A percentile compares a stretch with the other conserved stretches of the same genome.
These are phyloP conservation scores for Pleodorina starrii DNA, from an alignment of 139 green algal species.

Conservation along the genomic window DNA sequence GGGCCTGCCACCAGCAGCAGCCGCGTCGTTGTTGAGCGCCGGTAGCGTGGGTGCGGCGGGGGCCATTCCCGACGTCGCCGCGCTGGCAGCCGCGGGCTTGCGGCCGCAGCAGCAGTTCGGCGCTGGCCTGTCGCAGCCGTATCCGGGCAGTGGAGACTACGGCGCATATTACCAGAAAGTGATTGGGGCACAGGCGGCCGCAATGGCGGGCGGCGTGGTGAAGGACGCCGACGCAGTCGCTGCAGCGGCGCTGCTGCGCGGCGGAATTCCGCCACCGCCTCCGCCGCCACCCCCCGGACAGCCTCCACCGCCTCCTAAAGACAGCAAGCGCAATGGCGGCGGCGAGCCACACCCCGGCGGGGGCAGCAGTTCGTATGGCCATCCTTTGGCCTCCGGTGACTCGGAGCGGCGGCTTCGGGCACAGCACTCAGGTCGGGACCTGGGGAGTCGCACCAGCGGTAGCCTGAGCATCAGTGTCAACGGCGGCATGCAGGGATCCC, in stretches of 20 bases:
- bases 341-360: neutral
- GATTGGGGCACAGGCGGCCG: constrained; percentile 52
- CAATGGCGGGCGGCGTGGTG: neutral
- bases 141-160: constrained; percentile 23
- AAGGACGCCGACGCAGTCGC: constrained; percentile 20
- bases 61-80: neutral
- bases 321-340: constrained; percentile 6
- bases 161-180: constrained; percentile 55
- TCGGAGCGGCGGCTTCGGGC: neutral
- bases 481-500: neutral
- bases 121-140: neutral
- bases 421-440: neutral
- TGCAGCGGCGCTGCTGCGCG: constrained; percentile 7
- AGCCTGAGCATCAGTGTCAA: neutral
- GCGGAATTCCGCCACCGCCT: constrained; percentile 18
- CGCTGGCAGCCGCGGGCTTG: constrained; percentile 15
- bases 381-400: neutral
- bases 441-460: neutral
- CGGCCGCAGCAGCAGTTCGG: neutral
- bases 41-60: neutral
- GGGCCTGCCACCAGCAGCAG: neutral
- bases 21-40: neutral
- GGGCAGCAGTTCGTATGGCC: neutral
- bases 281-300: neutral
- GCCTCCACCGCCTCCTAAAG: constrained; percentile 27